Conservation (phyloP, 345 rosid species). For the thale cress (Arabidopsis thaliana) region TAIR10.1 NC_003076.8:24767501-24768000, state of each 20-base stretch:
- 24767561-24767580: slow-evolving; percentile 19
- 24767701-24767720: not conserved
- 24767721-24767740: not conserved
- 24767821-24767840: not conserved
- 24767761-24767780: not conserved
- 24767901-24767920: not conserved
- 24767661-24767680: slow-evolving; percentile 28
- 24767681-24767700: not conserved
- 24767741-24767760: not conserved
- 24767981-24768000: not conserved
- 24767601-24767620: slow-evolving; percentile 34
- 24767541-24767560: slow-evolving; percentile 35
- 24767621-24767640: slow-evolving; percentile 34
- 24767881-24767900: not conserved
- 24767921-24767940: not conserved
- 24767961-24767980: not conserved
- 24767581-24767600: not conserved
- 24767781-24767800: not conserved
- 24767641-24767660: slow-evolving; percentile 35
- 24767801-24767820: not conserved
- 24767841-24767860: no score
- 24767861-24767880: not conserved
- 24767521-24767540: slow-evolving; percentile 38
- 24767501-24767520: slow-evolving; percentile 44
- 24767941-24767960: not conserved